A percentile compares a stretch with the other conserved stretches of the same genome.
Evolutionary conservation across 805 yeast genomes (phyloP).

Genomic region (Teunomyces lycoperdinae): DNA sequence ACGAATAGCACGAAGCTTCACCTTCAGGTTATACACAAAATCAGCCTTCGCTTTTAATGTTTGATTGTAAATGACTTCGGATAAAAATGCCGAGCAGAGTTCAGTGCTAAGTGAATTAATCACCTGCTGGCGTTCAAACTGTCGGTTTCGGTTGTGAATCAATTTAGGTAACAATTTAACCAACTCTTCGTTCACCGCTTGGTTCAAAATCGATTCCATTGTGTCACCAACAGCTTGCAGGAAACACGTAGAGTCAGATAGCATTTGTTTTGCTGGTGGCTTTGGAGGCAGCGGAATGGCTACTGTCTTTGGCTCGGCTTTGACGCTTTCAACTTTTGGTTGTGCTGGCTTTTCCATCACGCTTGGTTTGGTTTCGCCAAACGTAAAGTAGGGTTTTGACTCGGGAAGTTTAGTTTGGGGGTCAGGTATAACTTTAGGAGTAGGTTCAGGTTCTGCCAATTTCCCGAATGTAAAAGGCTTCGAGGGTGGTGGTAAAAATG

Average conservation of each 20-base stretch:
- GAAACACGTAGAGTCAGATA: conserved; percentile 26
- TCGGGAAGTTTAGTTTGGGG: background rate
- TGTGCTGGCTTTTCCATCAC: background rate
- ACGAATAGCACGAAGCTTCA: conserved; percentile 30
- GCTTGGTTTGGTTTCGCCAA: background rate
- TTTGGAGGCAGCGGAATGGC: background rate
- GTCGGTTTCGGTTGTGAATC: conserved; percentile 18
- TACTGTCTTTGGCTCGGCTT: background rate
- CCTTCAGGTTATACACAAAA: conserved; percentile 23
- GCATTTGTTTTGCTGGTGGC: conserved; percentile 11
- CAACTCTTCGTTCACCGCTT: conserved; percentile 25
- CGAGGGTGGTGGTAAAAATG: background rate
- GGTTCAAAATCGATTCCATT: conserved; percentile 17
- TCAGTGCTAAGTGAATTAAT: conserved; percentile 46
- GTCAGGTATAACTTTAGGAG: background rate
- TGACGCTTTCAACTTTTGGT: background rate
- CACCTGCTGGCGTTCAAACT: conserved; percentile 18
- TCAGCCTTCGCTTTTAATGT: conserved; percentile 47
- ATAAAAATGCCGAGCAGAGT: conserved; percentile 57
- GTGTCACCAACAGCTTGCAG: conserved; percentile 24
- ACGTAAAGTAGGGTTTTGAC: background rate
- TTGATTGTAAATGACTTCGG: conserved; percentile 49
- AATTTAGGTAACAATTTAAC: conserved; percentile 21
- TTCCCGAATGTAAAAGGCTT: background rate
- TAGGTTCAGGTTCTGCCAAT: background rate